Evolutionary conservation across 139 green algal genomes (phyloP).

Genomic region (Chlorella sorokiniana): DNA sequence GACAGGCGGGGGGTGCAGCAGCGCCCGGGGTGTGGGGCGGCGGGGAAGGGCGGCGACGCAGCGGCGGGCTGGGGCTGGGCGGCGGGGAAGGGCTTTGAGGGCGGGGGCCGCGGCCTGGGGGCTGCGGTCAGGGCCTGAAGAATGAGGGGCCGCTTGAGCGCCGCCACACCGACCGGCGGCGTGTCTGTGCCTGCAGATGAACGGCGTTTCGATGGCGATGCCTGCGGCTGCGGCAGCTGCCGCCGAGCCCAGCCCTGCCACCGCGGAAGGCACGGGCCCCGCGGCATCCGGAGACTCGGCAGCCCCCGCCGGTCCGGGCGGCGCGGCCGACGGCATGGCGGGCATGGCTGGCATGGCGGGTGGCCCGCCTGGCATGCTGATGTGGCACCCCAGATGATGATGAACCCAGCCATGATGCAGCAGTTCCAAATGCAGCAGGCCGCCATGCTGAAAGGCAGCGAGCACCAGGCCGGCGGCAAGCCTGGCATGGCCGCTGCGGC

Average conservation of each 20-base stretch:
- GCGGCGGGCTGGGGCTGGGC: no score
- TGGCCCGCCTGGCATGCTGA: conserved; percentile 24
- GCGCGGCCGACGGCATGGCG: neutral
- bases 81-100: no score
- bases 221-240: neutral
- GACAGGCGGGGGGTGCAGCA: neutral
- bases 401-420: conserved; percentile 35
- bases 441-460: neutral
- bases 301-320: neutral
- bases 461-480: neutral
- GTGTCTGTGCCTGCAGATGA: neutral
- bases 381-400: conserved; percentile 29
- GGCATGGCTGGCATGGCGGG: neutral
- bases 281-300: neutral
- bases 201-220: conserved; percentile 7
- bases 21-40: neutral
- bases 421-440: conserved; percentile 34
- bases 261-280: neutral
- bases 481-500: neutral
- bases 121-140: no score
- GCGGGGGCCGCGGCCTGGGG: no score
- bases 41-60: no score
- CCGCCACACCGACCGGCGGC: neutral
- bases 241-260: neutral
- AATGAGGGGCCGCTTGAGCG: neutral